A percentile compares a stretch with the other conserved stretches of the same genome.
Conservation (phyloP, 768 basidiomycete genomes). For the Leccinum disarticulatum region DNA sequence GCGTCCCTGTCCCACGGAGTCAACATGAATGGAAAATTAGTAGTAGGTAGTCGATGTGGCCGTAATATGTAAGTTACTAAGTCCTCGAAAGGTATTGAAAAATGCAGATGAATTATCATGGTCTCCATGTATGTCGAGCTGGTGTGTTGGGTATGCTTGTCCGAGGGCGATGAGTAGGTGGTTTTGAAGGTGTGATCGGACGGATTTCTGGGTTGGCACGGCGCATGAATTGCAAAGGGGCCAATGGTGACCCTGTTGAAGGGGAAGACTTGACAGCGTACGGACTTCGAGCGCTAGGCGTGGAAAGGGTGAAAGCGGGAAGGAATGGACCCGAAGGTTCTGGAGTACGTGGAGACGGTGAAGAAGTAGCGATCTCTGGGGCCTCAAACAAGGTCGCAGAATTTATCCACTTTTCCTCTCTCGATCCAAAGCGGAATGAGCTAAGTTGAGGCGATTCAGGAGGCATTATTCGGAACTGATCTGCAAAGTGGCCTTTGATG, state of each 20-base stretch:
- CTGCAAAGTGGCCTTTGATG: constrained; percentile 83
- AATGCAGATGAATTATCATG: constrained; percentile 39
- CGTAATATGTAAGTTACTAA: constrained; percentile 14
- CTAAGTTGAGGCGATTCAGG: constrained; percentile 56
- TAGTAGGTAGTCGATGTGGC: constrained; percentile 13
- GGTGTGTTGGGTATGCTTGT: constrained; percentile 44
- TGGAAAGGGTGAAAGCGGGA: constrained; percentile 67
- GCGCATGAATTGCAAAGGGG: constrained; percentile 82
- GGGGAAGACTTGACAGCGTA: constrained; percentile 51
- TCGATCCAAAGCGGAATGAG: constrained; percentile 37
- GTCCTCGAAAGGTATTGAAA: constrained; percentile 14
- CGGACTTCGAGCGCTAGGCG: constrained; percentile 46
- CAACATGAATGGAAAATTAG: constrained; percentile 34
- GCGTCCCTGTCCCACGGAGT: constrained; percentile 28
- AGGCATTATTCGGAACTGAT: constrained; percentile 71
- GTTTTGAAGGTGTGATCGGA: constrained; percentile 67
- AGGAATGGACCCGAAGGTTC: constrained; percentile 57
- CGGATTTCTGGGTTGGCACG: constrained; percentile 68
- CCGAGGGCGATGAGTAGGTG: constrained; percentile 45
- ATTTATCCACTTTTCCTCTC: constrained; percentile 83
- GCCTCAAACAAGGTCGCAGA: constrained; percentile 68
- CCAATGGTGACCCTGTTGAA: constrained; percentile 69
- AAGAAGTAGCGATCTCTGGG: constrained; percentile 38
- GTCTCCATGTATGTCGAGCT: constrained; percentile 63
- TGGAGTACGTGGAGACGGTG: constrained; percentile 56